phyloP scores from a whole-genome alignment of 2,329 filamentous ascomycete genomes.

The Trichoderma koningii region DNA sequence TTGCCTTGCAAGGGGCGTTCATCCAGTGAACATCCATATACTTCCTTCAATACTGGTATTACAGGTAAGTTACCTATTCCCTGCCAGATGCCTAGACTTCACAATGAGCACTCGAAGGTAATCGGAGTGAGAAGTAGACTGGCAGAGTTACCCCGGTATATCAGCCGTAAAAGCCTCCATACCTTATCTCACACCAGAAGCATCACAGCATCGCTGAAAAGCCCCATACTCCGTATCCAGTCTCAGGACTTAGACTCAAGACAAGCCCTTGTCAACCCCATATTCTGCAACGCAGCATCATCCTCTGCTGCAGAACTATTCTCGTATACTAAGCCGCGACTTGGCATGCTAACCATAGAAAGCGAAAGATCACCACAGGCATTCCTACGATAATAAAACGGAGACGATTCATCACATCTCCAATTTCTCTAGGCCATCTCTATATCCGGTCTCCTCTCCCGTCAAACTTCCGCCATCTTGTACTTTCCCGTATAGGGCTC shows the following conservation, averaged over 20 bases:
- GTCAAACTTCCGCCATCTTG: background rate
- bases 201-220: too few relatives aligned
- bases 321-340: background rate
- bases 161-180: too few relatives aligned
- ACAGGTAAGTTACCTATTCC: too few relatives aligned
- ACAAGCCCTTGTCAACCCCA: background rate
- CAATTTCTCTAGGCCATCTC: background rate
- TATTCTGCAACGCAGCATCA: background rate
- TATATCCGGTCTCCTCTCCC: background rate
- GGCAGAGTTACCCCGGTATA: too few relatives aligned
- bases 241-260: background rate
- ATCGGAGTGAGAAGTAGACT: too few relatives aligned
- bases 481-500: background rate
- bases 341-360: background rate
- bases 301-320: background rate
- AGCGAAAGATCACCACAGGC: background rate
- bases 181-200: too few relatives aligned
- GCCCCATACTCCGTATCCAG: too few relatives aligned
- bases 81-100: too few relatives aligned
- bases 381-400: conserved; percentile 17
- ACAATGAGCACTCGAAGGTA: too few relatives aligned
- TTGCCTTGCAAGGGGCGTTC: too few relatives aligned
- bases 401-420: background rate
- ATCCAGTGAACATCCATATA: too few relatives aligned
- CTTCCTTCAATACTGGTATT: too few relatives aligned